Percentiles rank a stretch among this genome's conserved stretches.
Evolutionary conservation across 331 rosid species (phyloP).

Genomic region (Quercus lobata): DNA sequence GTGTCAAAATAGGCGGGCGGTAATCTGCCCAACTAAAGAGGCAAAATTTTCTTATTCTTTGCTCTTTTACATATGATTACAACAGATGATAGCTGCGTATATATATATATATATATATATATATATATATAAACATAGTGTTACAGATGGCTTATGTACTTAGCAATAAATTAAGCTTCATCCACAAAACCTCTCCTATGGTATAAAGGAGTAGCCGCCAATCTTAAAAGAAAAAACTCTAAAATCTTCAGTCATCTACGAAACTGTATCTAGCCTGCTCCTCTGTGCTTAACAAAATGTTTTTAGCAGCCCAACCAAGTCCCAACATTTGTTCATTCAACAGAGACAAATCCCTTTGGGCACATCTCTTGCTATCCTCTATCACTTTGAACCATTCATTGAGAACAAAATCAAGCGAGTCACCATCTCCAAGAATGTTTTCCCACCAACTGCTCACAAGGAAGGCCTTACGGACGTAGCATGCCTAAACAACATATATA

Average conservation of each 20-base stretch:
- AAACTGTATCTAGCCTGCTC: conserved; percentile 66
- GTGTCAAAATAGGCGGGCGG: no score
- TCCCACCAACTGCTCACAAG: conserved; percentile 37
- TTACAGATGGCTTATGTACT: no score
- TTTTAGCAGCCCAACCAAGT: conserved; percentile 67
- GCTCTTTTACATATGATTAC: no score
- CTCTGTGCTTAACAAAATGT: conserved; percentile 48
- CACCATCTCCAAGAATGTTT: conserved; percentile 15
- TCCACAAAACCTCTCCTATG: no score
- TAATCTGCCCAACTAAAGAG: no score
- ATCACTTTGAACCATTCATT: conserved; percentile 57
- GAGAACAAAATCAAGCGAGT: conserved; percentile 27
- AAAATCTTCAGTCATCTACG: conserved; percentile 37
- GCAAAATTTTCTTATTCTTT: no score
- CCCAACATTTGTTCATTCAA: conserved; percentile 53
- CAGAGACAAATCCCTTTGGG: conserved; percentile 38
- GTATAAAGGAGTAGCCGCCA: no score
- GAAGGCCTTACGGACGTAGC: conserved; percentile 50
- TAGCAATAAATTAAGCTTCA: no score
- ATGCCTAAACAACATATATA: conserved; percentile 37
- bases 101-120: no score
- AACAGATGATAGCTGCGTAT: no score
- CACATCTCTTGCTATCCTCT: conserved; percentile 48
- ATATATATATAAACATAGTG: no score
- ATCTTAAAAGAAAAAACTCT: not conserved